phyloP scores from a whole-genome alignment of 352 stramenopile species.

The Phytophthora sp. region DNA sequence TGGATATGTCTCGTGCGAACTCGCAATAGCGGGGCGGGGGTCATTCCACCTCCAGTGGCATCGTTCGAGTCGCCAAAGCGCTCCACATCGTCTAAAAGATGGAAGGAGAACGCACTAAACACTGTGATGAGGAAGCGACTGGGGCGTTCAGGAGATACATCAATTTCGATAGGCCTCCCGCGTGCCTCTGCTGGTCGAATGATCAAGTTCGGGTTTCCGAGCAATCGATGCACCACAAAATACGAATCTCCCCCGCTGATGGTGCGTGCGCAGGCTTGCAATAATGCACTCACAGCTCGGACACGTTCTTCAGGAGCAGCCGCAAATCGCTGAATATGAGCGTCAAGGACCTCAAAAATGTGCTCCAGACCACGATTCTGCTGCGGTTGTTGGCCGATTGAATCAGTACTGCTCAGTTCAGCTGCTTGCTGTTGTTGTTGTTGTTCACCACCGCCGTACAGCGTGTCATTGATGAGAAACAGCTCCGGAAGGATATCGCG shows the following conservation, averaged over 20 bases:
- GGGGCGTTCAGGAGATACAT: constrained; percentile 59
- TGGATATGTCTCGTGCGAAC: constrained; percentile 81
- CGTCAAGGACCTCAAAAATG: constrained; percentile 83
- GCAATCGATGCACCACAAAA: constrained; percentile 75
- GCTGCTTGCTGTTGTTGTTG: constrained; percentile 26
- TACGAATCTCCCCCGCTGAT: constrained; percentile 85
- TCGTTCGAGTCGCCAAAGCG: constrained; percentile 56
- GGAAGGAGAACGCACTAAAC: constrained; percentile 80
- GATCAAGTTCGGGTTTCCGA: constrained; percentile 76
- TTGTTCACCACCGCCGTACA: constrained; percentile 72
- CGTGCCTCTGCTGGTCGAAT: constrained; percentile 75
- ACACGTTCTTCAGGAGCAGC: constrained; percentile 69
- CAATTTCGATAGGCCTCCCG: constrained; percentile 75
- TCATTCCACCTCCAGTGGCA: constrained; percentile 39
- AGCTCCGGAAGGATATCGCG: constrained; percentile 78
- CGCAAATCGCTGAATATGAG: constrained; percentile 72
- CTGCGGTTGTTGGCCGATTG: constrained; percentile 9
- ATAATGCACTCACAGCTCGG: constrained; percentile 63
- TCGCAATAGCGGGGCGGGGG: constrained; percentile 60
- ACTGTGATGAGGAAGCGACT: constrained; percentile 79
- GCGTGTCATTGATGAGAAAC: constrained; percentile 81
- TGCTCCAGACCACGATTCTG: constrained; percentile 70
- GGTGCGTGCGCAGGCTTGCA: constrained; percentile 76
- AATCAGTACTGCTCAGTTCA: constrained; percentile 7
- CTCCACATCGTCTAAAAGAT: constrained; percentile 82